Evolutionary conservation across 2,329 filamentous ascomycete species (phyloP), one percentile per base, ranked within the genome.

Genomic region (Golovinomyces cichoracearum): DNA sequence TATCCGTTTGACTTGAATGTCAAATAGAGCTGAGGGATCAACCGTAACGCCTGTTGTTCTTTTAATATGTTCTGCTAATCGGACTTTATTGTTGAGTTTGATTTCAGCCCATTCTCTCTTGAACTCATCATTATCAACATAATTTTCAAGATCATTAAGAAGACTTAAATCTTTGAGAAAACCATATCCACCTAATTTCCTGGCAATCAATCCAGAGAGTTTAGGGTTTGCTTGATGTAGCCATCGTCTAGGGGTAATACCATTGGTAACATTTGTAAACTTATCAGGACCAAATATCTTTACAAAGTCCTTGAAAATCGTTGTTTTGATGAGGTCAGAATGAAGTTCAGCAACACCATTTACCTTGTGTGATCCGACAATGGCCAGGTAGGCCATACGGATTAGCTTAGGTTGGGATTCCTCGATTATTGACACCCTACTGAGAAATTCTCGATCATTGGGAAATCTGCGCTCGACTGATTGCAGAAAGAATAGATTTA

Each of bases 221-320:
- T 81, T 76, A 10, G 88, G 90, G 63, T 98, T 98, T 52, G 90
- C 90, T 64, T 98, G 90, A 67, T 98, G 86, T 50, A 98, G 70
- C 90, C 90, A 98, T 61, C 90, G 75, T 58, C 90, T 75, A 10
- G 90, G 90, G 0, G 90, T 98, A 62, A 98, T 92, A 51, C 90
- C 90, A 63, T 98, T 98, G 54, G 90, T 98, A 54, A 98, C 88
- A 58, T 98, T 98, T 50, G 83, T 93, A 65, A 98, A 98, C 64
- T 94, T 94, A 71, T 98, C 90, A 0, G 80, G 80, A 2, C 90
- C 90, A 58, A 90, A 98, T 54, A 98, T 83, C 57, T 76, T 73
- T 51, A 98, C 88, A 64, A 98, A 98, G 63, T 98, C 90, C 64
- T 90, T 94, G 76, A 98, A 95, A 57, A 98, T 93, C n/a, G 90